Conservation (phyloP, 441 rosid genomes). For the Jatropha multifida region DNA sequence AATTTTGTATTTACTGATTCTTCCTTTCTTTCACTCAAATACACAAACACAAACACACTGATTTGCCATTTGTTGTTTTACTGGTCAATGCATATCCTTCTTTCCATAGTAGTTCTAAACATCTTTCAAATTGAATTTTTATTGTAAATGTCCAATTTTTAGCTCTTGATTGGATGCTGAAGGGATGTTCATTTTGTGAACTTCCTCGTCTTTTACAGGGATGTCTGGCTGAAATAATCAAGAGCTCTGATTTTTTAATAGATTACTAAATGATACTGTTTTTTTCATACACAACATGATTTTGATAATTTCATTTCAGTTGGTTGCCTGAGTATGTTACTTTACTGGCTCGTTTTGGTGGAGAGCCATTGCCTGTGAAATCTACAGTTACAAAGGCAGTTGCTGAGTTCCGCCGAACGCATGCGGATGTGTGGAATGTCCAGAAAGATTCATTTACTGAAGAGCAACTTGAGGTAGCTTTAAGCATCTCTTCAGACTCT, state of each 20-base stretch:
- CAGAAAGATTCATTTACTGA: slow-evolving; percentile 92
- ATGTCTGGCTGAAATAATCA: background rate
- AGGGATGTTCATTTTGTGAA: background rate
- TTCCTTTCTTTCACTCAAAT: no score
- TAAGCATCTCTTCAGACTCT: background rate
- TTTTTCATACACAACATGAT: background rate
- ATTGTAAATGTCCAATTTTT: background rate
- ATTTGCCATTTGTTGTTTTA: no score
- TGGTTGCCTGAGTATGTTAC: slow-evolving; percentile 98
- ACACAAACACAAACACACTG: no score
- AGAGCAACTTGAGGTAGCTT: slow-evolving; percentile 94
- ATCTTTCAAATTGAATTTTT: background rate
- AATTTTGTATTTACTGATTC: no score
- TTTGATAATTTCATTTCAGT: slow-evolving; percentile 33
- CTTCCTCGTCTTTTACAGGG: background rate
- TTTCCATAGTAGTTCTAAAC: background rate
- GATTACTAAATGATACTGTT: background rate
- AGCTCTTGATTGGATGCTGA: background rate
- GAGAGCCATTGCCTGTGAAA: slow-evolving; percentile 91
- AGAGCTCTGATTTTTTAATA: slow-evolving; percentile 9
- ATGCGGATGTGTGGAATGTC: slow-evolving; percentile 97
- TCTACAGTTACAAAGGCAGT: slow-evolving; percentile 95
- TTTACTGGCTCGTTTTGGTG: slow-evolving; percentile 75
- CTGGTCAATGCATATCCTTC: background rate
- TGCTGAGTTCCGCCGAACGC: slow-evolving; percentile 96